Percentiles rank a stretch among this genome's conserved stretches.
phyloP scores from a whole-genome alignment of 2,329 filamentous ascomycete species.

The Fusarium sp. region DNA sequence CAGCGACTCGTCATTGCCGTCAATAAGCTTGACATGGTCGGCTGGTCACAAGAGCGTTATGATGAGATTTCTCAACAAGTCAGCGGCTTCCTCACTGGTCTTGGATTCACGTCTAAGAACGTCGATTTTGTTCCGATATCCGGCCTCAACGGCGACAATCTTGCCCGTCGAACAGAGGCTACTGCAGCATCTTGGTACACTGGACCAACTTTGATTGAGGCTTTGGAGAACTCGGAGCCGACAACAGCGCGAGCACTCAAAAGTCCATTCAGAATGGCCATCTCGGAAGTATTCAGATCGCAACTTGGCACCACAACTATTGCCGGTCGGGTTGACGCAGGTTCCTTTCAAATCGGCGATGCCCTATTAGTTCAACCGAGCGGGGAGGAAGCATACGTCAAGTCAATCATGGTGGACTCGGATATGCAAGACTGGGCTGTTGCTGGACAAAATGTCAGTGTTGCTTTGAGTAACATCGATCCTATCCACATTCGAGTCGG shows the following conservation, averaged over 20 bases:
- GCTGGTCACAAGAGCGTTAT: conserved; percentile 86
- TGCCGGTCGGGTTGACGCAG: conserved; percentile 86
- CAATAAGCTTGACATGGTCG: conserved; percentile 92
- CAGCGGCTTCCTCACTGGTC: conserved; percentile 81
- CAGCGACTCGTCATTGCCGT: conserved; percentile 88
- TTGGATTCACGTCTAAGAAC: conserved; percentile 84
- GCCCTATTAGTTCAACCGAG: conserved; percentile 82
- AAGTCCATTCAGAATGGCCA: conserved; percentile 85
- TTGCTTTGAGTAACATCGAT: conserved; percentile 90
- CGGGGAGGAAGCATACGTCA: conserved; percentile 82
- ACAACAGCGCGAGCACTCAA: conserved; percentile 72
- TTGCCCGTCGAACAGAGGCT: conserved; percentile 69
- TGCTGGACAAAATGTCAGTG: conserved; percentile 85
- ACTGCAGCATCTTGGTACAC: conserved; percentile 79
- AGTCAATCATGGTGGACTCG: conserved; percentile 81
- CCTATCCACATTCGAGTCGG: conserved; percentile 83
- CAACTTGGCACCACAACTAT: conserved; percentile 85
- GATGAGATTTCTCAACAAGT: conserved; percentile 87
- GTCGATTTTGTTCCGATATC: conserved; percentile 91
- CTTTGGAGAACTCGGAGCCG: conserved; percentile 85
- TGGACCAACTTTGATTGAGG: conserved; percentile 81
- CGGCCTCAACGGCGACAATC: conserved; percentile 88
- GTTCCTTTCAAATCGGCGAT: conserved; percentile 87
- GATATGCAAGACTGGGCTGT: conserved; percentile 87
- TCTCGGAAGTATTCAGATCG: conserved; percentile 87